These are phyloP conservation scores for Geotrichum aggregatum DNA, from an alignment of 1,139 yeast genomes.

Conservation along the genomic window DNA sequence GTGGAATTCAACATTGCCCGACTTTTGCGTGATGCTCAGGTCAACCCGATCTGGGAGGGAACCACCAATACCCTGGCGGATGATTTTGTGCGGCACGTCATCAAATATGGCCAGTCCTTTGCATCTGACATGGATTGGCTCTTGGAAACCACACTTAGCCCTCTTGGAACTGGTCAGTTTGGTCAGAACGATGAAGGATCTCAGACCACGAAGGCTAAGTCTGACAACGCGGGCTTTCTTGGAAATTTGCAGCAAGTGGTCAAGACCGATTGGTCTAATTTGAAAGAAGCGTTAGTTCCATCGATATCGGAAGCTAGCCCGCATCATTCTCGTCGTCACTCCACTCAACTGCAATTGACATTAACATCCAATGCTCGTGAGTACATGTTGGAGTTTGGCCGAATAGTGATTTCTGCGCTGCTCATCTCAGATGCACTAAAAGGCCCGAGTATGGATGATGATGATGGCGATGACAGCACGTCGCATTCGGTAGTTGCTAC, in stretches of 20 bases:
- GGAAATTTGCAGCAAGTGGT: background rate
- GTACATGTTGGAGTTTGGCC: conserved; percentile 28
- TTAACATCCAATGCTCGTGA: conserved; percentile 25
- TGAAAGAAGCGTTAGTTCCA: conserved; percentile 18
- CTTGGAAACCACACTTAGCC: background rate
- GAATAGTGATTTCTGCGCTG: conserved; percentile 25
- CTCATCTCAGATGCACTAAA: conserved; percentile 18
- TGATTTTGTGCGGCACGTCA: conserved; percentile 30
- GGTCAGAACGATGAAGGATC: too few relatives aligned
- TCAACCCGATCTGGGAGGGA: conserved; percentile 38
- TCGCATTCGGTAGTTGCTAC: conserved; percentile 14
- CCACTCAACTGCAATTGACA: too few relatives aligned
- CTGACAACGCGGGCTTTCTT: background rate
- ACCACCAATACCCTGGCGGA: conserved; percentile 37
- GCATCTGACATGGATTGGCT: conserved; percentile 23
- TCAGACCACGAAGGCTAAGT: too few relatives aligned
- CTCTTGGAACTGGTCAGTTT: too few relatives aligned
- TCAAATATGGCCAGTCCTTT: conserved; percentile 22
- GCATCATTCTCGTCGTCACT: too few relatives aligned
- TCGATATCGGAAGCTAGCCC: too few relatives aligned
- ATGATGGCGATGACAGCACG: background rate
- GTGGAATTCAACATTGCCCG: conserved; percentile 33
- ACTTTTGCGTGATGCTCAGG: conserved; percentile 34
- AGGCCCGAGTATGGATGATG: too few relatives aligned
- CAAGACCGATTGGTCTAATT: conserved; percentile 3